Conservation (phyloP, 257 asterid species). For the Fraxinus americana region DNA sequence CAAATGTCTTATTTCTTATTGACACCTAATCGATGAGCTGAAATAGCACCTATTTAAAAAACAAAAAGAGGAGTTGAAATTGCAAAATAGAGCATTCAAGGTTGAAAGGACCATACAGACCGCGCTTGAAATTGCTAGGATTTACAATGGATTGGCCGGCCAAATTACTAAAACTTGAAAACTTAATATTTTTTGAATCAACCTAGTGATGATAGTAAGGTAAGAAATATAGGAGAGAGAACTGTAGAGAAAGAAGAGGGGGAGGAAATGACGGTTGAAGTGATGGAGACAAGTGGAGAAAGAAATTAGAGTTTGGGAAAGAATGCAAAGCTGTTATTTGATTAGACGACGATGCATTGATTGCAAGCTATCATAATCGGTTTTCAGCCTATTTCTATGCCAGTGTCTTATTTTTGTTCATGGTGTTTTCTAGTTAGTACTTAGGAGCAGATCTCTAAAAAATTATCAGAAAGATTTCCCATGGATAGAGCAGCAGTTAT, state of each 20-base stretch:
- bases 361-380: neutral
- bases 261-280: neutral
- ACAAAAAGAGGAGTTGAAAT: neutral
- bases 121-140: neutral
- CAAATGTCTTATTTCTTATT: neutral
- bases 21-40: neutral
- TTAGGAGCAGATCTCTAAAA: neutral
- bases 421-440: neutral
- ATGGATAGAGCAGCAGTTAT: neutral
- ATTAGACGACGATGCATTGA: neutral
- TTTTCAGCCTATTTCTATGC: neutral
- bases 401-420: neutral
- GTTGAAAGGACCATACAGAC: neutral
- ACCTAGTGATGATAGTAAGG: neutral
- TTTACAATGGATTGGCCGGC: neutral
- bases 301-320: neutral
- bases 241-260: neutral
- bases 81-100: neutral
- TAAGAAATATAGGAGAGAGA: neutral
- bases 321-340: neutral
- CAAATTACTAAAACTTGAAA: neutral
- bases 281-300: neutral
- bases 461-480: neutral
- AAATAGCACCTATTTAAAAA: no score
- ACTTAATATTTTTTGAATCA: neutral